These are phyloP conservation scores for Tremella mesenterica DNA, from an alignment of 768 basidiomycete genomes.

Conservation along the genomic window DNA sequence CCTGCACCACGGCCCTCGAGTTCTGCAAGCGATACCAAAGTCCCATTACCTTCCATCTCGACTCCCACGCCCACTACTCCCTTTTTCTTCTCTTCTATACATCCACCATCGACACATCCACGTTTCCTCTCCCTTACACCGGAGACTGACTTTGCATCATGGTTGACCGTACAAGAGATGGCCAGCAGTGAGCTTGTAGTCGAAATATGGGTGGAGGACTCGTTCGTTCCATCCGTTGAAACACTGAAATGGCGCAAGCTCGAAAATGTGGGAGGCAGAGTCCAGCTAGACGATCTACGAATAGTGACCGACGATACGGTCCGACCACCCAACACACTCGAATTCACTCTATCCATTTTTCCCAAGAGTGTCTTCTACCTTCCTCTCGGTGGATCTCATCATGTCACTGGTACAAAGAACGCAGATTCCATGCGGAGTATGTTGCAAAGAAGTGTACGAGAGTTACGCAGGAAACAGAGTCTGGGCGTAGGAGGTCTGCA, in stretches of 20 bases:
- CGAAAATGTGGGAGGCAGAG: conserved; percentile 10
- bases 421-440: conserved; percentile 13
- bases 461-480: conserved; percentile 44
- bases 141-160: conserved; percentile 52
- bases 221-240: not conserved
- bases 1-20: too few species aligned
- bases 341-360: conserved; percentile 23
- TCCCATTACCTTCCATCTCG: too few species aligned
- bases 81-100: conserved; percentile 69
- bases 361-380: conserved; percentile 19
- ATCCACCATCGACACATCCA: conserved; percentile 77
- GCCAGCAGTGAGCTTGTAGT: conserved; percentile 54
- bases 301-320: conserved; percentile 3
- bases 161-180: conserved; percentile 50
- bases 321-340: conserved; percentile 19
- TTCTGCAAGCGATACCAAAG: too few species aligned
- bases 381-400: conserved; percentile 19
- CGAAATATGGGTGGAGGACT: conserved; percentile 39
- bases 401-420: conserved; percentile 38
- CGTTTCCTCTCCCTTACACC: conserved; percentile 57
- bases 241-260: conserved; percentile 20
- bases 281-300: conserved; percentile 20
- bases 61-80: too few species aligned
- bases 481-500: conserved; percentile 47
- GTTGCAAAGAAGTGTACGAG: conserved; percentile 40